These are phyloP conservation scores for Suillus subaureus DNA, from an alignment of 768 basidiomycete species.

Conservation along the genomic window DNA sequence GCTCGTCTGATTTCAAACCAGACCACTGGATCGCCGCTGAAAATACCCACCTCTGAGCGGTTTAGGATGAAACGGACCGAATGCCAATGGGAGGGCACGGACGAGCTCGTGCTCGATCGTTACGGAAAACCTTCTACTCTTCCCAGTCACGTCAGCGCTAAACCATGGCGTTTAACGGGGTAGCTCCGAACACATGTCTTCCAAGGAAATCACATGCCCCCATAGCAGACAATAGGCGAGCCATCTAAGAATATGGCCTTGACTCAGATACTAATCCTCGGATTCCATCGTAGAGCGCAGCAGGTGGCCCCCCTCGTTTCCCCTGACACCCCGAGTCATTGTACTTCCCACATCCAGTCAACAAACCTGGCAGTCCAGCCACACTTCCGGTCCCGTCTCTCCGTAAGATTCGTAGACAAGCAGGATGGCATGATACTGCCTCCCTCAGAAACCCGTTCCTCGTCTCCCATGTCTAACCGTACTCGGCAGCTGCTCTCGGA, in stretches of 20 bases:
- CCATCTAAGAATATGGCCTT: background rate
- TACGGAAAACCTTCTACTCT: background rate
- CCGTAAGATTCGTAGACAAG: background rate
- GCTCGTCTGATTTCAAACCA: background rate
- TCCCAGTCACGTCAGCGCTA: background rate
- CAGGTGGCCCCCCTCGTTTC: background rate
- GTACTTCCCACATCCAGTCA: conserved; percentile 3
- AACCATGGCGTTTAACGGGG: background rate
- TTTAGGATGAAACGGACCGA: background rate
- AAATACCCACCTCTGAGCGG: too few relatives aligned
- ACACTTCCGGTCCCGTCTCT: background rate
- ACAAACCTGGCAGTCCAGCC: background rate
- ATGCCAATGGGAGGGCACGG: background rate
- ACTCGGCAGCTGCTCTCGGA: conserved; percentile 28
- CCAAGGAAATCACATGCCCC: background rate
- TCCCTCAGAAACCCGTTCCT: background rate
- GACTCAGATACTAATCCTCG: background rate
- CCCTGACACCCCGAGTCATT: background rate
- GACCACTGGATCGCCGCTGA: background rate
- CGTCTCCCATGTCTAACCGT: conserved; percentile 1
- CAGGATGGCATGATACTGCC: background rate
- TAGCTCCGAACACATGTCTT: background rate
- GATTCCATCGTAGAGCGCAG: background rate
- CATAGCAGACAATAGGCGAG: background rate
- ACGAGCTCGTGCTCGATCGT: background rate